These are phyloP conservation scores for Penicillium nucicola DNA, from an alignment of 495 filamentous ascomycete species.

Conservation along the genomic window DNA sequence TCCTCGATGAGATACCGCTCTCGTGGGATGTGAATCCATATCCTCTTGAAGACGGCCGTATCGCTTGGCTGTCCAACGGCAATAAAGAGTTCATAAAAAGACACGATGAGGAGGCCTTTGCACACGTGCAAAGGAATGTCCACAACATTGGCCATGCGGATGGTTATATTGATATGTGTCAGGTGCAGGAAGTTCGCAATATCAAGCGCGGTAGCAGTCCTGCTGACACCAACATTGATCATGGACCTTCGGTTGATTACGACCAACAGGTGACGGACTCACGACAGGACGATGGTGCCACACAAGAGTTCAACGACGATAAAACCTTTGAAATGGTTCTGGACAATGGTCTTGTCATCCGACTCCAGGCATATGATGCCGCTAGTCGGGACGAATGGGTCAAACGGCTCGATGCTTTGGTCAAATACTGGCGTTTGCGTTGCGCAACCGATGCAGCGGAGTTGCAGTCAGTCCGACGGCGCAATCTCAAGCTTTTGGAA, in stretches of 20 bases:
- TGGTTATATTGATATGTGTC: slow-evolving; percentile 64
- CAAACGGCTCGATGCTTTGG: slow-evolving; percentile 52
- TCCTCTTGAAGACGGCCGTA: slow-evolving; percentile 48
- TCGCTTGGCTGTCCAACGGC: slow-evolving; percentile 56
- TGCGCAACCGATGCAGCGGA: slow-evolving; percentile 53
- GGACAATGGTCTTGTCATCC: slow-evolving; percentile 60
- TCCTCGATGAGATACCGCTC: slow-evolving; percentile 56
- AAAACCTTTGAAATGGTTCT: slow-evolving; percentile 63
- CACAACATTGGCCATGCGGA: slow-evolving; percentile 59
- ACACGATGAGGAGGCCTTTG: slow-evolving; percentile 59
- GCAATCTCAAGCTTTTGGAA: slow-evolving; percentile 60
- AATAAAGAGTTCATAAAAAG: slow-evolving; percentile 40
- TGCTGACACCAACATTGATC: slow-evolving; percentile 47
- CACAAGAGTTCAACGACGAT: slow-evolving; percentile 51
- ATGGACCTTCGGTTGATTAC: slow-evolving; percentile 50
- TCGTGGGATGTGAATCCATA: slow-evolving; percentile 66
- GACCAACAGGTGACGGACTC: slow-evolving; percentile 44
- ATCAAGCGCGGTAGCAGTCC: slow-evolving; percentile 48
- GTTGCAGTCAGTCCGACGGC: slow-evolving; percentile 51
- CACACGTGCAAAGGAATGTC: slow-evolving; percentile 58
- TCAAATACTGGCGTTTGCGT: slow-evolving; percentile 66
- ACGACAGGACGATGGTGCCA: slow-evolving; percentile 50
- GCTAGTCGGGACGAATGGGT: slow-evolving; percentile 64
- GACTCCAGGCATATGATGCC: slow-evolving; percentile 62
- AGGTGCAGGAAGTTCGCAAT: slow-evolving; percentile 54